phyloP scores from a whole-genome alignment of 2,329 filamentous ascomycete genomes.

The Talaromyces pinophilus region DNA sequence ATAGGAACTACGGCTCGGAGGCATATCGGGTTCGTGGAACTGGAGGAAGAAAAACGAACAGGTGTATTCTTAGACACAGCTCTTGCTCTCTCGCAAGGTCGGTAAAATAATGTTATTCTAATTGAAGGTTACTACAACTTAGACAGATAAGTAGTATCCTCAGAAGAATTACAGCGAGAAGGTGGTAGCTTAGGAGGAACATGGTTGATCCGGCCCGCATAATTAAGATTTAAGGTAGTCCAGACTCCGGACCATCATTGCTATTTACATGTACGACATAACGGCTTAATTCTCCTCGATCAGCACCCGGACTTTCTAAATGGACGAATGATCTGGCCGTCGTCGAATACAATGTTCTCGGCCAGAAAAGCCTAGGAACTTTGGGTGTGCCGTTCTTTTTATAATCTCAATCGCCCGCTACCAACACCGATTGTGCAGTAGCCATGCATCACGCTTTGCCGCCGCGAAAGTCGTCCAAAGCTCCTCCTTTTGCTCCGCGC shows the following conservation, averaged over 20 bases:
- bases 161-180: background rate
- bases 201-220: conserved; percentile 23
- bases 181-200: conserved; percentile 7
- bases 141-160: background rate
- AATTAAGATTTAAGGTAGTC: conserved; percentile 9
- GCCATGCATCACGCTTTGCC: conserved; percentile 88
- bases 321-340: conserved; percentile 15
- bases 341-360: conserved; percentile 14
- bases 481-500: conserved; percentile 65
- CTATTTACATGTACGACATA: conserved; percentile 6
- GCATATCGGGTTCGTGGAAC: background rate
- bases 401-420: background rate
- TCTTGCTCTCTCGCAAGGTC: background rate
- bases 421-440: background rate
- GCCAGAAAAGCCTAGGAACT: background rate
- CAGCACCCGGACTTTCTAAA: background rate
- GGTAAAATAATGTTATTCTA: background rate
- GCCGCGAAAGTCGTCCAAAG: conserved; percentile 77
- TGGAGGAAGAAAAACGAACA: background rate
- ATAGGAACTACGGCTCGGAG: background rate
- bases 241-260: conserved; percentile 1
- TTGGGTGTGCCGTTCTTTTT: conserved; percentile 2
- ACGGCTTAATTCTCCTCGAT: background rate
- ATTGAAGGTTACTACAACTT: background rate
- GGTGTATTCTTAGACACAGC: background rate